Evolutionary conservation across 352 stramenopile species (phyloP), one percentile per base, ranked within the genome.

Genomic region (Thraustochytrium sp.): DNA sequence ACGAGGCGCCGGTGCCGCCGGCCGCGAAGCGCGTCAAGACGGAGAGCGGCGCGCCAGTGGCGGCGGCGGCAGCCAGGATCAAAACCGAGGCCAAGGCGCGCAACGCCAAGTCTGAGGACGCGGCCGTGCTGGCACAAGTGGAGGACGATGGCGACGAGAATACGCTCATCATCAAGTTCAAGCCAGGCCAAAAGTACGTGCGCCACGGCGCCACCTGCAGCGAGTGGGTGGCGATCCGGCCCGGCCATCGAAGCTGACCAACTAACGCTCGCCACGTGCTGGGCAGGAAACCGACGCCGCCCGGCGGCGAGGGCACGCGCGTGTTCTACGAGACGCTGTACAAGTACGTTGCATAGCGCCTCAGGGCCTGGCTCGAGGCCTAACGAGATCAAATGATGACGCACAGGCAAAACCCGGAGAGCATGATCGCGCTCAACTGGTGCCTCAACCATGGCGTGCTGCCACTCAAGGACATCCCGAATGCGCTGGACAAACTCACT

Each of bases 301-400:
- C 68, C 38, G 31, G 31, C 8, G 68, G 68, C 23, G 68, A 46
- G n/a, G 68, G 68, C 53, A 80, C 44, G 18, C 68, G 68, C 16
- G 68, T 80, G 49, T 80, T 80, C 42, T 80, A 80, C 34, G 68
- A 80, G 34, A 80, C 44, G 11, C 68, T 80, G 46, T 80, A 80
- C 53, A 80, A 64, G 68, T 77, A 62, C 68, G 65, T 77, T 51
- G n/a, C n/a, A n/a, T n/a, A n/a, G n/a, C n/a, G n/a, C n/a, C n/a
- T n/a, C n/a, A n/a, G n/a, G n/a, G n/a, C n/a, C n/a, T n/a, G n/a
- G n/a, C n/a, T n/a, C n/a, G 21, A 23, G 59, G 34, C 21, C 59
- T 49, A 29, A 54, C 59, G 13, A 23, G n/a, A 21, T 68, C 31
- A 23, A 68, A 55, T 55, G 48, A 55, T 18, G 18, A 55, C n/a